These are phyloP conservation scores for Plectosphaerella plurivora DNA, from an alignment of 2,329 filamentous ascomycete species.

Conservation along the genomic window DNA sequence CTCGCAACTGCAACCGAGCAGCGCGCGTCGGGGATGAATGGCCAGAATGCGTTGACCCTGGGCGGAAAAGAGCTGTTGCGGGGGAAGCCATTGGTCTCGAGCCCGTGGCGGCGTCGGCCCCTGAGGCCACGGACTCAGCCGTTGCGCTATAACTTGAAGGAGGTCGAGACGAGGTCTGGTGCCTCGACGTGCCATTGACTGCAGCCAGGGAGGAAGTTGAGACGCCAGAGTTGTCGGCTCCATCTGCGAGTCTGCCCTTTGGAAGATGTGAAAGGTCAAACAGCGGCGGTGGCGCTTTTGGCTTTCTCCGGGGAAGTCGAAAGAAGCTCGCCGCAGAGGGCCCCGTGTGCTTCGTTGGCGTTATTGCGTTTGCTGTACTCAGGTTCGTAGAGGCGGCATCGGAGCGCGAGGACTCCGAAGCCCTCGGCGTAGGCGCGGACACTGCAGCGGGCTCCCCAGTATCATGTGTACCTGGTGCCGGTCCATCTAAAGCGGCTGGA, in stretches of 20 bases:
- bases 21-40: conserved; percentile 64
- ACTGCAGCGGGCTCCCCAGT: conserved; percentile 3
- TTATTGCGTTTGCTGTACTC: conserved; percentile 50
- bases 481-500: too few species aligned
- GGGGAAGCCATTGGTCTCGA: conserved; percentile 37
- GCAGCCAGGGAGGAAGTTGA: conserved; percentile 28
- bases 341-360: conserved; percentile 45
- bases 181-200: conserved; percentile 4
- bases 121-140: conserved; percentile 20
- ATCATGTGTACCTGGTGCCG: background rate
- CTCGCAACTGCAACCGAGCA: conserved; percentile 55
- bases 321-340: conserved; percentile 72
- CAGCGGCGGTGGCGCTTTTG: conserved; percentile 68
- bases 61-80: conserved; percentile 45
- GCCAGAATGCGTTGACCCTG: conserved; percentile 46
- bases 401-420: conserved; percentile 75
- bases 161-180: conserved; percentile 6
- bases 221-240: conserved; percentile 24
- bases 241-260: conserved; percentile 46
- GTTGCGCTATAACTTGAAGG: conserved; percentile 9
- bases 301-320: conserved; percentile 70
- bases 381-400: conserved; percentile 75
- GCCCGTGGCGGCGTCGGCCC: conserved; percentile 19
- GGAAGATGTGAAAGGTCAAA: conserved; percentile 87
- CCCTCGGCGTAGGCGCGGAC: conserved; percentile 5